Conservation (phyloP, 192 early-diverging fungal species). For the Spizellomyces punctatus region DNA sequence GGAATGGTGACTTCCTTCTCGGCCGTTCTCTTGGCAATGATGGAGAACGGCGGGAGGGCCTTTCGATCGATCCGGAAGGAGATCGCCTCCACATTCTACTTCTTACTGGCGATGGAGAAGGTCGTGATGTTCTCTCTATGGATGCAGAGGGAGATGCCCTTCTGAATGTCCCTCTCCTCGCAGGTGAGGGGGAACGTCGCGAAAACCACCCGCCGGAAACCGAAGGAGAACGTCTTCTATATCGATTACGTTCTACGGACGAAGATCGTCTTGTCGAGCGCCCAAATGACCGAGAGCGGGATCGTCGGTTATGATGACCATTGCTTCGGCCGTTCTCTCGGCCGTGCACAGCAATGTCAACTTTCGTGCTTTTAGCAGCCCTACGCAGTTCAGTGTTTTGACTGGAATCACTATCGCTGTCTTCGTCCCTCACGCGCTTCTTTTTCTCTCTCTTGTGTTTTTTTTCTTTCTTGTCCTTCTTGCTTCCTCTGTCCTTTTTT, state of each 20-base stretch:
- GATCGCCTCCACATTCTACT: neutral
- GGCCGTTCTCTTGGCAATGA: neutral
- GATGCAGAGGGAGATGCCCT: no score
- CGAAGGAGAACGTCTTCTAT: no score
- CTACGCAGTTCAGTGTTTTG: neutral
- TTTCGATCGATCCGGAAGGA: neutral
- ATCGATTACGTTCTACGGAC: no score
- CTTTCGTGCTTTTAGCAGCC: neutral
- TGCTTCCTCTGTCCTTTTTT: conserved; percentile 55
- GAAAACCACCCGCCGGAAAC: no score
- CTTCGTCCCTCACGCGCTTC: conserved; percentile 10
- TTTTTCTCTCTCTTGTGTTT: conserved; percentile 49
- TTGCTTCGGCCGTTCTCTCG: no score
- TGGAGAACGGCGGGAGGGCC: neutral
- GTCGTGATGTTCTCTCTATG: no score
- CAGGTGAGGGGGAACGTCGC: no score
- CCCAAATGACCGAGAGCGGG: conserved; percentile 4
- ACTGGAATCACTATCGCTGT: neutral
- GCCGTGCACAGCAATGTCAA: no score
- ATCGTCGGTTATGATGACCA: neutral
- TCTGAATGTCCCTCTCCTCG: no score
- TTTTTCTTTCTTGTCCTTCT: conserved; percentile 51
- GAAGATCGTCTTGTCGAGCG: neutral
- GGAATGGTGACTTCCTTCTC: neutral
- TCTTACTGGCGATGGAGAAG: no score